Evolutionary conservation across 1,284 basidiomycete species (phyloP), one percentile per base, ranked within the genome.

Genomic region (Tilletia horrida): DNA sequence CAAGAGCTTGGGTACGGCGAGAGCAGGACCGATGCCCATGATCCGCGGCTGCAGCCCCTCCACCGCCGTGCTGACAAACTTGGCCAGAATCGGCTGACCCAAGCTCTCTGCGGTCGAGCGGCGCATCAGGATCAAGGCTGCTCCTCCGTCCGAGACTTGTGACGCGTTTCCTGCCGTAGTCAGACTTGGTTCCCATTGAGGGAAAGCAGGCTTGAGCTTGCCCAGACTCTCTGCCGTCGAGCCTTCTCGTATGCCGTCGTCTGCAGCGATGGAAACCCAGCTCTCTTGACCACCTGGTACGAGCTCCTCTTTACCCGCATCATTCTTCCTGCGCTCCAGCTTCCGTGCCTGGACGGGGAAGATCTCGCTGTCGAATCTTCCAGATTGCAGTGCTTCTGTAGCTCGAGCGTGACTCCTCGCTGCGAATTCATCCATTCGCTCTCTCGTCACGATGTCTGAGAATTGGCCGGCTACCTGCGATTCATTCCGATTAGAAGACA

Each of bases 11-110:
- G 78, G 78, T n/a, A 74, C 72, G 0, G 74, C 73, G 18, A 71
- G 70, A 18, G 78, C 78, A 11, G 79, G 79, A 8, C 77, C 79
- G 21, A 81, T 78, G 18, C 76, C 73, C 77, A 81, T 81, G 16
- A 79, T 73, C 35, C 77, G 73, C n/a, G 79, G 79, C 67, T 76
- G 72, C 59, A 81, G 78, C 1, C 79, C 79, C 45, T 70, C 73
- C 14, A 76, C 77, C 1, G 73, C 71, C 9, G 76, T 74, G 9
- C 76, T 76, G 0, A 80, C 71, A 69, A 75, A 81, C 25, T 73
- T 74, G 43, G 74, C 79, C 11, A 81, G 69, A 25, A 79, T 75
- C 67, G 75, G 71, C 71, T 80, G 73, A 9, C 79, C 79, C 29
- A 73, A 71, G 9, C 70, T 67, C 44, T 80, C 73, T 52, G 79